Evolutionary conservation across 2,329 filamentous ascomycete species (phyloP), one percentile per base, ranked within the genome.

Genomic region (Metarhizium sp.): DNA sequence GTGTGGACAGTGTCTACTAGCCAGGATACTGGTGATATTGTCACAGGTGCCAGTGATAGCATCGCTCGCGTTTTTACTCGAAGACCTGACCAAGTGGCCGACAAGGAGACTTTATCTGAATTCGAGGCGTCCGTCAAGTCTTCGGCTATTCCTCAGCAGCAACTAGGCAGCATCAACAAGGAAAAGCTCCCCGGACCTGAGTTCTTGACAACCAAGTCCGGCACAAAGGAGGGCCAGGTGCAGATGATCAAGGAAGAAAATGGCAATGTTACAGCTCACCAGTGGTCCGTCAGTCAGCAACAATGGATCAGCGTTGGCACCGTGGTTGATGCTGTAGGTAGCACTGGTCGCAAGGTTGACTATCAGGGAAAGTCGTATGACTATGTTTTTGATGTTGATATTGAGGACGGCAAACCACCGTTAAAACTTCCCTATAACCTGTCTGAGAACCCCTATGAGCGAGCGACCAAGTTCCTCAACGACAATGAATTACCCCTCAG

Each of bases 171-270:
- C 4, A 84, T 97, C 69, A 92, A 97, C 72, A 96, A 95, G 69
- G 92, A 96, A 69, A 85, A 94, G 65, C 77, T 97, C 1, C 91
- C 92, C 0, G 90, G 92, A 0, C 89, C 90, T 14, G 90, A 95
- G 18, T 96, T 96, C 63, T 74, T 99, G 8, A 82, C 84, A 54
- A 82, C 81, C 55, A 92, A 91, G 62, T 83, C 85, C 0, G 94
- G 94, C 3, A 94, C 89, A n/a, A 96, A 96, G 71, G 94, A 99
- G 60, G 94, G 94, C 0, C 92, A 99, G 67, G 88, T 96, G 5
- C 87, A 95, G 64, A 95, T 95, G 84, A 92, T 96, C 64, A 83
- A 81, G 57, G 88, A 96, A 68, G 75, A 81, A 7, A 86, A 95
- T 64, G 90, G 90, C 49, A 89, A 83, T 52, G 79, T 96, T 34